Percentiles rank a stretch among this genome's conserved stretches.
These are phyloP conservation scores for Symbiotaphrina buchneri DNA, from an alignment of 495 filamentous ascomycete genomes.

Conservation along the genomic window DNA sequence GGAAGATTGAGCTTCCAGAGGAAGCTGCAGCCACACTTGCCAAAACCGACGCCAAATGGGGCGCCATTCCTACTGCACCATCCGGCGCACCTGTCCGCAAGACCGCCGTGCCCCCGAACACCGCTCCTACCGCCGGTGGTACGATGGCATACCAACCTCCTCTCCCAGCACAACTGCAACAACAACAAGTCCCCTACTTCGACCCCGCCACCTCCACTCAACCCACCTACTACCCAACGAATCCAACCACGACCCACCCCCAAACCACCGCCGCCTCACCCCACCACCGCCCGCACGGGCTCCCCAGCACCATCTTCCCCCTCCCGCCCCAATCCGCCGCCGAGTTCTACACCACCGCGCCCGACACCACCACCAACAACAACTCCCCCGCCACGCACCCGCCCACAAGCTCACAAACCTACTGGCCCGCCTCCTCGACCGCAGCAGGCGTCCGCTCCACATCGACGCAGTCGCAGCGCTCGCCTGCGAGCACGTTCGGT, in stretches of 20 bases:
- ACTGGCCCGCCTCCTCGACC: conserved; percentile 5
- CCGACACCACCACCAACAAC: neutral
- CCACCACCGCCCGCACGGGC: neutral
- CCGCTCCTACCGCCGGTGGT: neutral
- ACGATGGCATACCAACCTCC: neutral
- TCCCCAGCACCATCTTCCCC: neutral
- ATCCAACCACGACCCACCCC: no score
- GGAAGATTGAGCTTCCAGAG: conserved; percentile 69
- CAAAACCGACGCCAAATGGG: no score
- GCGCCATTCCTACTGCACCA: no score
- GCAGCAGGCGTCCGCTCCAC: no score
- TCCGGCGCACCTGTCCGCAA: no score
- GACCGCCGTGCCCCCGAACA: no score
- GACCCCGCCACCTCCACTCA: no score
- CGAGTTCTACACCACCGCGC: no score
- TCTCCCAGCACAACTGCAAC: neutral
- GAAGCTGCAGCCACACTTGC: conserved; percentile 53
- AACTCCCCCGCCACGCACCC: conserved; percentile 2
- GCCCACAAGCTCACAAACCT: conserved; percentile 8
- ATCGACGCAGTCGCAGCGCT: conserved; percentile 10
- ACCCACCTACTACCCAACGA: no score
- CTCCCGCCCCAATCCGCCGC: neutral
- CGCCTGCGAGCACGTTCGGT: conserved; percentile 19
- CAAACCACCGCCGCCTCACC: neutral
- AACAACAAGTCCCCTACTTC: neutral